These are phyloP conservation scores for Aspergillus hancockii DNA, from an alignment of 495 filamentous ascomycete genomes.

Conservation along the genomic window DNA sequence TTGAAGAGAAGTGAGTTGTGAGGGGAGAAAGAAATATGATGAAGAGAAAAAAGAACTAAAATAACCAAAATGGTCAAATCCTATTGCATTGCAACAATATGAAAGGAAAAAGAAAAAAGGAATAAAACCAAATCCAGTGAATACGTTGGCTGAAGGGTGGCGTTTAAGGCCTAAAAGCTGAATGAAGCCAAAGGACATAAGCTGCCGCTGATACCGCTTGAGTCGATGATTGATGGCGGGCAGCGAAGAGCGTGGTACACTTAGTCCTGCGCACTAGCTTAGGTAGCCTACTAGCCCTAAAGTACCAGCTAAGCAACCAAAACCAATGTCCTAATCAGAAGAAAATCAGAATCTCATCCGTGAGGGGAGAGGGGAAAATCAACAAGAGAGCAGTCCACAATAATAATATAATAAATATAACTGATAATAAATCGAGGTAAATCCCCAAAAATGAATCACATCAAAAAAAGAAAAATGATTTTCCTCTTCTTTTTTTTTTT, in stretches of 20 bases:
- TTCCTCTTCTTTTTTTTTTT: not conserved
- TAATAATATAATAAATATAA: not conserved
- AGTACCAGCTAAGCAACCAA: not conserved
- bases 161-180: slow-evolving; percentile 8
- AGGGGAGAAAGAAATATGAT: slow-evolving; percentile 1
- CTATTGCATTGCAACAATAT: not conserved
- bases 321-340: slow-evolving; percentile 1
- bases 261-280: not conserved
- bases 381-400: not conserved
- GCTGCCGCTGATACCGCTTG: slow-evolving; percentile 23
- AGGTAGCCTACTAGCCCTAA: slow-evolving; percentile 3
- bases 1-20: not conserved
- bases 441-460: not conserved
- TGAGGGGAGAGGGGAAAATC: not conserved
- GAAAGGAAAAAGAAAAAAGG: slow-evolving; percentile 1
- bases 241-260: not conserved
- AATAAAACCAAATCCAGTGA: not conserved
- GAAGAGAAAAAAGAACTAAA: not conserved
- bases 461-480: not conserved
- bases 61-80: not conserved
- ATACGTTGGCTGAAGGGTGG: slow-evolving; percentile 7
- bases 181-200: slow-evolving; percentile 6
- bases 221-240: slow-evolving; percentile 7
- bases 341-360: not conserved
- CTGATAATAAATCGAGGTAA: not conserved